A percentile compares a stretch with the other conserved stretches of the same genome.
Evolutionary conservation across 2,329 filamentous ascomycete genomes (phyloP).

Genomic region (Colletotrichum euphorbiae): DNA sequence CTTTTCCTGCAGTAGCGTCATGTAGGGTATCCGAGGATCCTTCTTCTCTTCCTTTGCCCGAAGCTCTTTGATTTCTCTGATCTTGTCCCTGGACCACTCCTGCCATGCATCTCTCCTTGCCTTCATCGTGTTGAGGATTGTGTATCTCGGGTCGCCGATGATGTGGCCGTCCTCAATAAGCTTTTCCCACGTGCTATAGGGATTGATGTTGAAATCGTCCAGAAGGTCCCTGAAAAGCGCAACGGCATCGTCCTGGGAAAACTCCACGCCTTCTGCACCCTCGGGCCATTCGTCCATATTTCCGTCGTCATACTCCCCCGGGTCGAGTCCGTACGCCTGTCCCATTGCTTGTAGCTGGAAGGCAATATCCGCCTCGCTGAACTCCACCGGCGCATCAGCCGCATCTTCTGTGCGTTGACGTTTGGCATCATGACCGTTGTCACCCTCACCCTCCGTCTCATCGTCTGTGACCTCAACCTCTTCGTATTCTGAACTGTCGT

Average conservation of each 20-base stretch:
- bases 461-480: conserved; percentile 75
- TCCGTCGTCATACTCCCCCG: conserved; percentile 79
- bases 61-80: conserved; percentile 77
- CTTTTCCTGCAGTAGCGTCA: conserved; percentile 82
- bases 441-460: conserved; percentile 52
- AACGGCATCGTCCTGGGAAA: conserved; percentile 81
- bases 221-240: conserved; percentile 88
- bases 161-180: conserved; percentile 85
- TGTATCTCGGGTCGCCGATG: conserved; percentile 88
- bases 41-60: conserved; percentile 81
- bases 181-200: conserved; percentile 92
- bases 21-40: conserved; percentile 85
- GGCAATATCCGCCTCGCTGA: conserved; percentile 94
- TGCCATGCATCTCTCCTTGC: conserved; percentile 85
- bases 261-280: conserved; percentile 74
- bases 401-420: conserved; percentile 65
- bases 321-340: conserved; percentile 82
- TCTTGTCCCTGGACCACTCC: conserved; percentile 83
- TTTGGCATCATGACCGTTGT: conserved; percentile 66
- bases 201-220: conserved; percentile 83
- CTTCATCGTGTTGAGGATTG: conserved; percentile 83
- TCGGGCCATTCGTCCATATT: conserved; percentile 73
- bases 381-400: conserved; percentile 75
- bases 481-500: conserved; percentile 79
- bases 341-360: conserved; percentile 93